Base-by-base conservation (phyloP, 2,329 filamentous ascomycete genomes). In the Penicillium sp. region DNA sequence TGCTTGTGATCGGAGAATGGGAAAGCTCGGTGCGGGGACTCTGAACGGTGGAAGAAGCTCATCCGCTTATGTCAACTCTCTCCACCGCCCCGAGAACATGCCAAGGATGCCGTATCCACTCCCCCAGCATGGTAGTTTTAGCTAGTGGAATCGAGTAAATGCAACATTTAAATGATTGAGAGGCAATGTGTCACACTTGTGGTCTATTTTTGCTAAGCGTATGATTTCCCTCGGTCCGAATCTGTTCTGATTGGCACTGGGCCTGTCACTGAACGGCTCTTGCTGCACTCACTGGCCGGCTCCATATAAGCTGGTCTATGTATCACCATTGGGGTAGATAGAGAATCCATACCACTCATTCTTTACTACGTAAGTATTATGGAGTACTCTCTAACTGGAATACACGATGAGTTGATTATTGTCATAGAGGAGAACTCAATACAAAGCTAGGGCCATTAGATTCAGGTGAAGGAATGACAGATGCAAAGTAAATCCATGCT, bases 61-160 rank as follows among this genome's bases (percentile, higher is more conserved):
- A 41, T 41, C 56, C 37, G 64, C 64, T 66, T 65, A 66, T 65
- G 64, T 65, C 63, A 65, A 63, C 60, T 22, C 21, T 16, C 29
- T 49, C 52, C 53, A 54, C 44, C 43, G 47, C 41, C 46, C 19
- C 46, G 44, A 45, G 31, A 21, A 48, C 31, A 35, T 27, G 22
- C 27, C 48, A 39, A 19, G n/a, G 35, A 39, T 39, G 35, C 35
- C 35, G n/a, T 39, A 39, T 19, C 35, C 35, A 39, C 35, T 39
- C n/a, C 10, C n/a, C 35, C 16, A 35, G 8, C 14, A 37, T 37
- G 14, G 8, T 10, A 19, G 9, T 39, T 9, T 19, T 5, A 19
- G 19, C n/a, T 19, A 5, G 7, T 19, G n/a, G 8, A 39, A 39
- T 19, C 11, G 35, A 2, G 19, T 39, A 19, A 39, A 11, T 39